Conservation (phyloP, 2,329 filamentous ascomycete genomes). For the Rhexocercosporidium sp. region DNA sequence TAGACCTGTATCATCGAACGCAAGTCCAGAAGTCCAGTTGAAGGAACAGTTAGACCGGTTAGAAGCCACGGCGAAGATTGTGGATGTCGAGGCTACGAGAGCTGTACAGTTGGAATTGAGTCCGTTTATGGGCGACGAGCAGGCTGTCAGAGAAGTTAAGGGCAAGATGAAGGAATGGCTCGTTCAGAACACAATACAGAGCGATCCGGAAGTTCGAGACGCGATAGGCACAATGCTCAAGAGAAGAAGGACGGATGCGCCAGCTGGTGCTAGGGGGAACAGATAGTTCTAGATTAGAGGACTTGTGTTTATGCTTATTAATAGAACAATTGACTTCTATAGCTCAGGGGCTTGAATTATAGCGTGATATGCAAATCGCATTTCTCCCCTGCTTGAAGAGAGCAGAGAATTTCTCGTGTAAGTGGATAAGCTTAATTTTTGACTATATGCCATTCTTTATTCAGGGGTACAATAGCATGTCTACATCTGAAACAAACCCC, state of each 20-base stretch:
- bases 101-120: slow-evolving; percentile 79
- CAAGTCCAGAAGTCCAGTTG: slow-evolving; percentile 54
- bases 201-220: slow-evolving; percentile 80
- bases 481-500: no score
- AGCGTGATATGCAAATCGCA: no score
- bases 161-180: slow-evolving; percentile 84
- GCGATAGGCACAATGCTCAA: slow-evolving; percentile 73
- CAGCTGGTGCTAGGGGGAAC: slow-evolving; percentile 58
- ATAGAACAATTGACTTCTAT: not conserved
- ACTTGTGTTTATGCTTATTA: not conserved
- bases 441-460: no score
- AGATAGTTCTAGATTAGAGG: slow-evolving; percentile 33
- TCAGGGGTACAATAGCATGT: no score
- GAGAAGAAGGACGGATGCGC: slow-evolving; percentile 65
- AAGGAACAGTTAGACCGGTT: slow-evolving; percentile 71
- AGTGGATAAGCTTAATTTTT: no score
- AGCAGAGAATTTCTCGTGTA: not conserved
- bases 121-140: slow-evolving; percentile 77
- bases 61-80: slow-evolving; percentile 59
- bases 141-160: slow-evolving; percentile 66
- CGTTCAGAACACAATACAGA: slow-evolving; percentile 82
- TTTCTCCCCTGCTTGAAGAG: not conserved
- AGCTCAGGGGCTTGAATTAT: not conserved
- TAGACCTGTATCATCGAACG: slow-evolving; percentile 37
- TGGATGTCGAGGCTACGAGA: slow-evolving; percentile 72